Percentiles rank a stretch among this genome's conserved stretches.
These are phyloP conservation scores for Arthromyces matolae DNA, from an alignment of 768 basidiomycete species.

Conservation along the genomic window DNA sequence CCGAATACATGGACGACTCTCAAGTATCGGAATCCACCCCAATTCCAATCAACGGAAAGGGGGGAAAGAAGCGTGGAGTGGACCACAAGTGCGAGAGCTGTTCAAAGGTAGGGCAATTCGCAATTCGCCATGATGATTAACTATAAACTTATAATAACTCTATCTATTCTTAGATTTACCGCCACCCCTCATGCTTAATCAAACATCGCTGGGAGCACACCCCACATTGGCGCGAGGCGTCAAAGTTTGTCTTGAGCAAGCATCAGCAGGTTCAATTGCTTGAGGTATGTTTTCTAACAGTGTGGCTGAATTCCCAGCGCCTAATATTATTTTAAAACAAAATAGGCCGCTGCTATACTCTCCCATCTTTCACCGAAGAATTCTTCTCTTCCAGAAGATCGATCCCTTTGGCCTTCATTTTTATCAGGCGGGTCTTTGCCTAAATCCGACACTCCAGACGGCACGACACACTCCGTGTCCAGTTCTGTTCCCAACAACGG, in stretches of 20 bases:
- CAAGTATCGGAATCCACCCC: constrained; percentile 23
- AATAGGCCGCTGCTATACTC: constrained; percentile 88
- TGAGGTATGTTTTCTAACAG: constrained; percentile 51
- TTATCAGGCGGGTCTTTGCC: constrained; percentile 69
- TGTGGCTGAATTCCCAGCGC: not conserved
- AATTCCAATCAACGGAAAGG: constrained; percentile 37
- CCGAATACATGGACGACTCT: constrained; percentile 11
- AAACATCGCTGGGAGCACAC: constrained; percentile 99
- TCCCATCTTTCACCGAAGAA: constrained; percentile 74
- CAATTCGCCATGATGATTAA: too few relatives aligned
- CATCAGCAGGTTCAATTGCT: constrained; percentile 97
- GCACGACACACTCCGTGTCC: constrained; percentile 32
- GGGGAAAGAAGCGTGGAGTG: constrained; percentile 75
- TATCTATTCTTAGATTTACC: constrained; percentile 56
- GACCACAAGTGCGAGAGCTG: constrained; percentile 93
- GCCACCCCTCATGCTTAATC: constrained; percentile 91
- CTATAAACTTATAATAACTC: not conserved
- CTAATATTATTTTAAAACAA: too few relatives aligned
- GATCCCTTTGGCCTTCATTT: constrained; percentile 88
- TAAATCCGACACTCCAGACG: constrained; percentile 34
- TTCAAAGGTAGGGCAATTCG: constrained; percentile 66
- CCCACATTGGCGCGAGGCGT: constrained; percentile 91
- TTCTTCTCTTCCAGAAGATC: constrained; percentile 85
- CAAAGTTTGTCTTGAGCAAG: constrained; percentile 88
- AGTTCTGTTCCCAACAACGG: constrained; percentile 49